A percentile compares a stretch with the other conserved stretches of the same genome.
These are phyloP conservation scores for Boletus barrowsii DNA, from an alignment of 768 basidiomycete species.

Conservation along the genomic window DNA sequence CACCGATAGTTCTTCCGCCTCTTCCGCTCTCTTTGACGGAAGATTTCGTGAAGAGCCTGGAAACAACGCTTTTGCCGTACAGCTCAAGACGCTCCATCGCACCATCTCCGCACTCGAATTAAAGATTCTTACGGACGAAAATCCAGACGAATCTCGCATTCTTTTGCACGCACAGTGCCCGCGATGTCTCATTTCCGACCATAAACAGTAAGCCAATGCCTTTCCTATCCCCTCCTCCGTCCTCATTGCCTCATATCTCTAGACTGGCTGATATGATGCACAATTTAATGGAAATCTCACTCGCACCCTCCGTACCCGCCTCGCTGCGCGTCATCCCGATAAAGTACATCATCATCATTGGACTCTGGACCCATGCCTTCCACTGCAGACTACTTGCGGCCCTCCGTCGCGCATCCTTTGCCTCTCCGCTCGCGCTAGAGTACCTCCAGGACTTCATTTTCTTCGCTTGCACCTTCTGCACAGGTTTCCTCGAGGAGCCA, in stretches of 20 bases:
- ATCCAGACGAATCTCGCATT: conserved; percentile 39
- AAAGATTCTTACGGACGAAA: conserved; percentile 61
- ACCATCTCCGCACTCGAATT: conserved; percentile 77
- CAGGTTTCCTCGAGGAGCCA: conserved; percentile 81
- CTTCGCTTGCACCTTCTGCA: conserved; percentile 93
- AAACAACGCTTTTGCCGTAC: conserved; percentile 65
- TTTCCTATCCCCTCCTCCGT: background rate
- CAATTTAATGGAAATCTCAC: conserved; percentile 79
- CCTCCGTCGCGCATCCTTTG: conserved; percentile 79
- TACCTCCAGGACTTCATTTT: conserved; percentile 93
- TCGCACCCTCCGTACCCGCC: conserved; percentile 83
- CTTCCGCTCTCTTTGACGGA: conserved; percentile 66
- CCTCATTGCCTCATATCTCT: conserved; percentile 10
- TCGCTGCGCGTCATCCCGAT: conserved; percentile 86
- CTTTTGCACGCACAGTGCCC: conserved; percentile 34
- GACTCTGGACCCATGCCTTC: conserved; percentile 91
- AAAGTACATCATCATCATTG: conserved; percentile 93
- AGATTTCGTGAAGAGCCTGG: conserved; percentile 50
- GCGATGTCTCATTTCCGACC: conserved; percentile 57
- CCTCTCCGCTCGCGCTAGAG: conserved; percentile 67
- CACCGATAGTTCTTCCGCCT: conserved; percentile 71
- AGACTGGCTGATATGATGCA: conserved; percentile 92
- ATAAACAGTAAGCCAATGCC: conserved; percentile 69
- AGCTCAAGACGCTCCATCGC: conserved; percentile 82
- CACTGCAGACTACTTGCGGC: conserved; percentile 88